A percentile compares a stretch with the other conserved stretches of the same genome.
Conservation (phyloP, 2,329 filamentous ascomycete species). For the Cyphellophora attinorum region DNA sequence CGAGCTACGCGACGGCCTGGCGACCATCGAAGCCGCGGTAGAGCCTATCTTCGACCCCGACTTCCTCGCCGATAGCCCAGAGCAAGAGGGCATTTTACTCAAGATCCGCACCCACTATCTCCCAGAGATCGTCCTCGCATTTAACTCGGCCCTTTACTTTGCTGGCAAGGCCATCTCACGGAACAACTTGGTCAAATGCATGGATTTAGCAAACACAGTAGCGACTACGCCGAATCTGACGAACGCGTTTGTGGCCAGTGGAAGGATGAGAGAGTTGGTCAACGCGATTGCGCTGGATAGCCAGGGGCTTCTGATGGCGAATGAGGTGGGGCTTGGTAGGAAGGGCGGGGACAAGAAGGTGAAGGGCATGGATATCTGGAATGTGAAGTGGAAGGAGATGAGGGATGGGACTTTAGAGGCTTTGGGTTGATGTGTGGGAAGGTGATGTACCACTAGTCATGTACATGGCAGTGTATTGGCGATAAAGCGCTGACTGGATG, state of each 20-base stretch:
- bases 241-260: constrained; percentile 52
- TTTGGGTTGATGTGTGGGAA: no score
- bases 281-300: constrained; percentile 68
- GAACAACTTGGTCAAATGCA: constrained; percentile 69
- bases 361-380: constrained; percentile 14
- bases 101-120: constrained; percentile 68
- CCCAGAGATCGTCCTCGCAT: constrained; percentile 76
- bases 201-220: constrained; percentile 77
- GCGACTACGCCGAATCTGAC: constrained; percentile 60
- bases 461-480: no score
- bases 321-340: constrained; percentile 24
- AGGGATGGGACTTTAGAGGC: no score
- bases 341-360: constrained; percentile 10
- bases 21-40: constrained; percentile 47
- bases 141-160: constrained; percentile 70
- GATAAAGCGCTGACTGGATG: no score
- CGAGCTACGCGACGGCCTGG: constrained; percentile 46
- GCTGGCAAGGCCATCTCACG: constrained; percentile 65
- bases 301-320: constrained; percentile 55
- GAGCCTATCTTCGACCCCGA: constrained; percentile 49
- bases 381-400: constrained; percentile 10
- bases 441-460: no score
- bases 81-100: constrained; percentile 52
- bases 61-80: constrained; percentile 46
- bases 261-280: constrained; percentile 65